Evolutionary conservation across 306 rosid species (phyloP).

Genomic region (Nissolia schottii): DNA sequence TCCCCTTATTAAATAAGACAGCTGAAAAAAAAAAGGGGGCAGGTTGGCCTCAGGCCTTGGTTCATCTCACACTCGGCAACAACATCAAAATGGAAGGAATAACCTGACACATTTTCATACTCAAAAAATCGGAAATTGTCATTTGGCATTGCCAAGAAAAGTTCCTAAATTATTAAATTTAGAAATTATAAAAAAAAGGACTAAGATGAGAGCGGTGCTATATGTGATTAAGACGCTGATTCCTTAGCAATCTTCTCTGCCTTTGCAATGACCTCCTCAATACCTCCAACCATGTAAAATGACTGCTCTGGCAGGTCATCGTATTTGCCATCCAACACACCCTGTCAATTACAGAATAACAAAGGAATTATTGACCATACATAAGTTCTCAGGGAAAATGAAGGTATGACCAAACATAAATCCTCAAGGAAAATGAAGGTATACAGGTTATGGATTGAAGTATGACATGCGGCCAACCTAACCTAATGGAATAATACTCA

Average conservation of each 20-base stretch:
- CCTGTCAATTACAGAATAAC: slow-evolving; percentile 44
- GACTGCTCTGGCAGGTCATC: slow-evolving; percentile 93
- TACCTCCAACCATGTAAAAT: slow-evolving; percentile 98
- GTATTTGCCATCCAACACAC: slow-evolving; percentile 92
- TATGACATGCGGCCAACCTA: background rate
- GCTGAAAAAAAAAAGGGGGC: slow-evolving; percentile 34
- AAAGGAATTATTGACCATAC: background rate
- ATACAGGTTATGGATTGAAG: background rate
- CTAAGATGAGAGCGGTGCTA: background rate
- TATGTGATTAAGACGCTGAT: slow-evolving; percentile 46
- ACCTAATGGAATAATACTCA: background rate
- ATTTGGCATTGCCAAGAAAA: slow-evolving; percentile 62
- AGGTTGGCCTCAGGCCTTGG: slow-evolving; percentile 32
- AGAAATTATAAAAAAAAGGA: slow-evolving; percentile 43
- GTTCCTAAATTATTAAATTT: slow-evolving; percentile 71
- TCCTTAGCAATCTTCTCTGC: slow-evolving; percentile 99
- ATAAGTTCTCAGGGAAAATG: background rate
- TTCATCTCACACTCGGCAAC: slow-evolving; percentile 46
- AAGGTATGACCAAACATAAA: background rate
- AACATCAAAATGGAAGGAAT: slow-evolving; percentile 45
- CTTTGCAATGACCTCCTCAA: slow-evolving; percentile 90
- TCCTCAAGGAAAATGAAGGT: background rate
- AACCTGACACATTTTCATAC: slow-evolving; percentile 35
- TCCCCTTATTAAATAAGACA: slow-evolving; percentile 59
- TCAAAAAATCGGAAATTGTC: slow-evolving; percentile 49